Evolutionary conservation across 169 alveolate species (phyloP).

Genomic region (Plasmodium cynomolgi): DNA sequence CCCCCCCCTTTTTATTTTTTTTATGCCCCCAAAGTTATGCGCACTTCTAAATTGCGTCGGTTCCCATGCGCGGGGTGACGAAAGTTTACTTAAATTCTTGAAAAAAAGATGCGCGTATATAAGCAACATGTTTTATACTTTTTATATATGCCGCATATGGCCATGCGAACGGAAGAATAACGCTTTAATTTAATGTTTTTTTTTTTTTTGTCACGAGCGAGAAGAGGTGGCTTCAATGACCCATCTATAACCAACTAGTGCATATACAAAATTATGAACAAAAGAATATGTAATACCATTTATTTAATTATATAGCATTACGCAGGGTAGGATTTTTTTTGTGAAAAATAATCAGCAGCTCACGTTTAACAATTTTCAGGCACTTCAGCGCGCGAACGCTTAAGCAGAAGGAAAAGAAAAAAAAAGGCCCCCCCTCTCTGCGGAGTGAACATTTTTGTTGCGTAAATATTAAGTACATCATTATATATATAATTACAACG

Average conservation of each 20-base stretch:
- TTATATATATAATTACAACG: background rate
- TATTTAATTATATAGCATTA: background rate
- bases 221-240: background rate
- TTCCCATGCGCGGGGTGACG: background rate
- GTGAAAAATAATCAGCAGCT: background rate
- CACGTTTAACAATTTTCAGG: background rate
- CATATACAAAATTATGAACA: background rate
- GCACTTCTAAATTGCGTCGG: background rate
- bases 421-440: background rate
- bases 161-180: background rate
- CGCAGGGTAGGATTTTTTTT: background rate
- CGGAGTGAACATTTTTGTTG: background rate
- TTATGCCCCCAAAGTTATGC: background rate
- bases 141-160: background rate
- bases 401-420: background rate
- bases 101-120: background rate
- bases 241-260: background rate
- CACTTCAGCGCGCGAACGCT: background rate
- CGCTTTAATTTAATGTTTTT: background rate
- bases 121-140: background rate
- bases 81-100: background rate
- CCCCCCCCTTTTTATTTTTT: background rate
- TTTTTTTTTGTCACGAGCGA: background rate
- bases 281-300: background rate
- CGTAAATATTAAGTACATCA: background rate